Base-by-base conservation (phyloP, 352 stramenopile species). In the Peronospora farinosa region DNA sequence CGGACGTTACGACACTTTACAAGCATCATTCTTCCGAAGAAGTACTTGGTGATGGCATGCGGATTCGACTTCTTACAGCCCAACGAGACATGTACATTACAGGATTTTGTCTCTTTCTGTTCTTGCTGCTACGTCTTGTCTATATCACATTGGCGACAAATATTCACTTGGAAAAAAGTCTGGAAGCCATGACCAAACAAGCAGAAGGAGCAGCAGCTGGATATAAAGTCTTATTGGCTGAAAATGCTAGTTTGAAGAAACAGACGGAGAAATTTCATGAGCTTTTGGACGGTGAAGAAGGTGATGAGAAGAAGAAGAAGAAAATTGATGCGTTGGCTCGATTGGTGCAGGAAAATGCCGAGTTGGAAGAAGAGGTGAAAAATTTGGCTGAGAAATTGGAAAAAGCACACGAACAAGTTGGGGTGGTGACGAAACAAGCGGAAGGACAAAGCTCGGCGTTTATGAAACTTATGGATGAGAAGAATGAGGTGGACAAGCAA, bases 61-160 rank as follows among this genome's bases (percentile, higher is more conserved):
- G 82, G n/a, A 85, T 92, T 39, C 82, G 79, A 19, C 47, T 92
- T 49, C 65, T 92, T 47, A 72, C 70, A 12, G 77, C 82, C 0
- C 79, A 92, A 57, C 74, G 82, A 16, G 74, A 93, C 56, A 88
- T 91, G 78, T 93, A 92, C 76, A 91, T 93, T 51, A 78, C 82
- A 27, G 79, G 82, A 57, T 89, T 91, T 55, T 86, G 67, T 30
- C 67, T 93, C 33, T 93, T 93, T 63, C 63, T 91, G 7, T 91
- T 91, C 47, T 45, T 88, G 61, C 56, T 93, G 37, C 63, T 93
- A 15, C 75, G 78, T 31, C 64, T 93, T 10, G 72, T 93, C 54
- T 93, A 91, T 67, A 64, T 66, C 13, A 69, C 76, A 0, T 64
- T 88, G 53, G 76, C 65, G 8, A 81, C 65, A 7, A 91, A 88